Conservation (phyloP, 169 alveolate genomes). For the Plasmodium berghei region DNA sequence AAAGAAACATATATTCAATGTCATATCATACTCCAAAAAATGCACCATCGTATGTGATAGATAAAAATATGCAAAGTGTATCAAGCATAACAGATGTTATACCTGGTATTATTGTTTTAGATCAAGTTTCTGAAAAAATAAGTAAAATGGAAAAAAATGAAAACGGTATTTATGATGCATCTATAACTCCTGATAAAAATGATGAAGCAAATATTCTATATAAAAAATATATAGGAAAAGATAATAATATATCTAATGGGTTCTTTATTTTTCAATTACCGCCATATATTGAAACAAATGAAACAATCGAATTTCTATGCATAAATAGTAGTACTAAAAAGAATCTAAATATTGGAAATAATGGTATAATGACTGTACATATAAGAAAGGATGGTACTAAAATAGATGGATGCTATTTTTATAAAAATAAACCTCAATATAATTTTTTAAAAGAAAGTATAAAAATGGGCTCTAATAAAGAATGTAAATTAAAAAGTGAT, state of each 20-base stretch:
- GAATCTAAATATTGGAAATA: conserved; percentile 28
- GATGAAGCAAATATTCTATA: conserved; percentile 1
- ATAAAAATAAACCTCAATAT: conserved; percentile 24
- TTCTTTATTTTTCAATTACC: conserved; percentile 62
- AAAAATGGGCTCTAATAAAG: conserved; percentile 13
- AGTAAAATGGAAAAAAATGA: conserved; percentile 6
- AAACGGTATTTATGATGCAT: not conserved
- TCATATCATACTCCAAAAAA: conserved; percentile 24
- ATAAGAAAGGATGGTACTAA: conserved; percentile 2
- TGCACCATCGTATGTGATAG: conserved; percentile 33
- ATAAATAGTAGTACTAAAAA: conserved; percentile 30
- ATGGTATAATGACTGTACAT: conserved; percentile 51
- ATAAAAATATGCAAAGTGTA: conserved; percentile 13
- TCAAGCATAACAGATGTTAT: conserved; percentile 5
- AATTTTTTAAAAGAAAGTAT: conserved; percentile 33
- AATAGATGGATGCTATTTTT: conserved; percentile 66
- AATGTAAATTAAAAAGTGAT: conserved; percentile 32
- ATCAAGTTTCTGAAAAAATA: conserved; percentile 7
- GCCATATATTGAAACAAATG: conserved; percentile 41
- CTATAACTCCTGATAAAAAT: not conserved
- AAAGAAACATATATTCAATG: conserved; percentile 36
- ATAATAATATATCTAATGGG: conserved; percentile 30
- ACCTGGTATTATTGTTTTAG: conserved; percentile 44
- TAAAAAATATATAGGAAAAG: conserved; percentile 20
- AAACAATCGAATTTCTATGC: conserved; percentile 37